These are phyloP conservation scores for Coniochaeta prunicola DNA, from an alignment of 2,329 filamentous ascomycete genomes.

Conservation along the genomic window DNA sequence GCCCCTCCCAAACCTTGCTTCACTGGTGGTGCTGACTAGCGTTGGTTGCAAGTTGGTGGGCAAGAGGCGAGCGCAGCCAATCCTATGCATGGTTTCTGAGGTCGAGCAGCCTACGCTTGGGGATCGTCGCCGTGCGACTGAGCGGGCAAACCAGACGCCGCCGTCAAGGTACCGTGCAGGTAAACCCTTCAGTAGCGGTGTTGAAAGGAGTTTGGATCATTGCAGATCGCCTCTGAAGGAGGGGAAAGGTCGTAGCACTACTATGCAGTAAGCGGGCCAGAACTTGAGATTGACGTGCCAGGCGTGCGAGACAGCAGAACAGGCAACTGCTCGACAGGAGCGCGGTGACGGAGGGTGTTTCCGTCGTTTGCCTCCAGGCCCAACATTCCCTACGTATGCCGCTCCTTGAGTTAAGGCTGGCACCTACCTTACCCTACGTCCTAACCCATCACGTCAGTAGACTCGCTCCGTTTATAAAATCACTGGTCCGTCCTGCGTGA, in stretches of 20 bases:
- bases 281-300: background rate
- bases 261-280: background rate
- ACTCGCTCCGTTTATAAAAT: background rate
- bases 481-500: background rate
- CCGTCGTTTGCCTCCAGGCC: background rate
- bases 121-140: background rate
- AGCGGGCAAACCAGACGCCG: background rate
- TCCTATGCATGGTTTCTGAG: background rate
- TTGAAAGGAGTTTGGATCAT: background rate
- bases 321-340: background rate
- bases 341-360: background rate
- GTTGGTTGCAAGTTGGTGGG: background rate
- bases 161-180: background rate
- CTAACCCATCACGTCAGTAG: background rate
- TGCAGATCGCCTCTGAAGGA: background rate
- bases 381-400: background rate
- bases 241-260: background rate
- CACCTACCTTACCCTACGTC: background rate
- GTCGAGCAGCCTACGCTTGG: background rate
- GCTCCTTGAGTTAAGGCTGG: background rate
- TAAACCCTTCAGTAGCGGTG: background rate
- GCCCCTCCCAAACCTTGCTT: background rate
- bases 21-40: background rate
- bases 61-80: background rate
- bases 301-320: background rate